A percentile compares a stretch with the other conserved stretches of the same genome.
These are phyloP conservation scores for Talaromyces sp. DNA, from an alignment of 2,329 filamentous ascomycete species.

Conservation along the genomic window DNA sequence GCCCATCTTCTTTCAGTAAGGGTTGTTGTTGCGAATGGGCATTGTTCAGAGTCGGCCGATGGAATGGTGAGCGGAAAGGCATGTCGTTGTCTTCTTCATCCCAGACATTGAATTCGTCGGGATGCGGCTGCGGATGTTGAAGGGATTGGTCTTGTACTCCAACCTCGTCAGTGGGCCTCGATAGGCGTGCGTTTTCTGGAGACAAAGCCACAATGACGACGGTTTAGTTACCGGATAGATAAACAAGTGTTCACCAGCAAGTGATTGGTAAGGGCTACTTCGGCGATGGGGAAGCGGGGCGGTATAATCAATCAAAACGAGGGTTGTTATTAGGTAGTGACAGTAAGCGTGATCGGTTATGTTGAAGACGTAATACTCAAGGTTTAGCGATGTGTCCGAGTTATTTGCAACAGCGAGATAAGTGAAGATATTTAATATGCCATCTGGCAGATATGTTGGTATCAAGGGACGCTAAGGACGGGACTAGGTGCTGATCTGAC, in stretches of 20 bases:
- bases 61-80: conserved; percentile 44
- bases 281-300: conserved; percentile 1
- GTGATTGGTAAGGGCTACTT: neutral
- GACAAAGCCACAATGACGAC: conserved; percentile 14
- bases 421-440: conserved; percentile 1
- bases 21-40: conserved; percentile 50
- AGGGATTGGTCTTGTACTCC: neutral
- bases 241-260: neutral
- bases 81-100: conserved; percentile 22
- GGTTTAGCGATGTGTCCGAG: neutral
- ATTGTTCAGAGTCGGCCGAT: conserved; percentile 39
- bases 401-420: conserved; percentile 1
- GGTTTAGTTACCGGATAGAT: conserved; percentile 1
- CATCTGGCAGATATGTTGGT: neutral
- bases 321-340: too few species aligned
- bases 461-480: conserved; percentile 3
- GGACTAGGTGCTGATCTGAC: conserved; percentile 6
- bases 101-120: conserved; percentile 8
- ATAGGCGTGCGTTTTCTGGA: conserved; percentile 4
- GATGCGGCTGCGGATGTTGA: neutral
- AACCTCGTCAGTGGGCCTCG: conserved; percentile 3
- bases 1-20: conserved; percentile 47
- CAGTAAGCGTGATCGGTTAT: too few species aligned
- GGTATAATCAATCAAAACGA: neutral
- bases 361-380: neutral